Conservation (phyloP, 768 basidiomycete genomes). For the Lactarius hatsudake region DNA sequence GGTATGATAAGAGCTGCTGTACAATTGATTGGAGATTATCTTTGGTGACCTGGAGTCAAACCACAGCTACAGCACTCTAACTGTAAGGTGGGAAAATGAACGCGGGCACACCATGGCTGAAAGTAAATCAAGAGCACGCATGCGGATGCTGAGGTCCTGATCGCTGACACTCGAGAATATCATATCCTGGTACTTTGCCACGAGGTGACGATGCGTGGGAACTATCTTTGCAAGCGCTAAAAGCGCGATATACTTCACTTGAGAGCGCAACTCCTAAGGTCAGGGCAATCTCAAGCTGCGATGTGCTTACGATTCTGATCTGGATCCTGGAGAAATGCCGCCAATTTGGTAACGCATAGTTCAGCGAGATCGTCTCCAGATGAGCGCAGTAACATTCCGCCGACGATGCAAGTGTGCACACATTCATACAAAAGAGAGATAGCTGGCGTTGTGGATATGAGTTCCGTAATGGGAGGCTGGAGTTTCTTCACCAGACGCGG, state of each 20-base stretch:
- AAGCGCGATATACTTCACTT: conserved; percentile 97
- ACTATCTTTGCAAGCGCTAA: conserved; percentile 96
- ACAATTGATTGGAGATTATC: conserved; percentile 86
- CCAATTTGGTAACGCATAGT: conserved; percentile 90
- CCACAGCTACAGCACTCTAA: conserved; percentile 7
- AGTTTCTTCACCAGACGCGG: conserved; percentile 93
- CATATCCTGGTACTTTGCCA: conserved; percentile 88
- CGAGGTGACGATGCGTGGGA: conserved; percentile 83
- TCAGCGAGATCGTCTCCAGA: conserved; percentile 77
- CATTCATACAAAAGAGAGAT: conserved; percentile 97
- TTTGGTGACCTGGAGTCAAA: conserved; percentile 62
- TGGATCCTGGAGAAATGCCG: conserved; percentile 84
- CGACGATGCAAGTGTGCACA: conserved; percentile 96
- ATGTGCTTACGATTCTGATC: conserved; percentile 87
- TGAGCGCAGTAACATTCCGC: conserved; percentile 85
- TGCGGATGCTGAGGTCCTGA: conserved; percentile 91
- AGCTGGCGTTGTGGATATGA: conserved; percentile 93
- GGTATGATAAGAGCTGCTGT: conserved; percentile 84
- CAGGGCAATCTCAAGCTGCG: conserved; percentile 9
- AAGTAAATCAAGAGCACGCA: conserved; percentile 92
- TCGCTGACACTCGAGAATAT: conserved; percentile 90
- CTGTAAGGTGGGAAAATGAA: conserved; percentile 1
- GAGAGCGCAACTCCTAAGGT: conserved; percentile 8
- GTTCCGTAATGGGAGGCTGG: conserved; percentile 88
- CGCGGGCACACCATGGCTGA: conserved; percentile 75